Percentiles rank a stretch among this genome's conserved stretches.
These are phyloP conservation scores for Citrullus colocynthis DNA, from an alignment of 306 rosid genomes.

Conservation along the genomic window DNA sequence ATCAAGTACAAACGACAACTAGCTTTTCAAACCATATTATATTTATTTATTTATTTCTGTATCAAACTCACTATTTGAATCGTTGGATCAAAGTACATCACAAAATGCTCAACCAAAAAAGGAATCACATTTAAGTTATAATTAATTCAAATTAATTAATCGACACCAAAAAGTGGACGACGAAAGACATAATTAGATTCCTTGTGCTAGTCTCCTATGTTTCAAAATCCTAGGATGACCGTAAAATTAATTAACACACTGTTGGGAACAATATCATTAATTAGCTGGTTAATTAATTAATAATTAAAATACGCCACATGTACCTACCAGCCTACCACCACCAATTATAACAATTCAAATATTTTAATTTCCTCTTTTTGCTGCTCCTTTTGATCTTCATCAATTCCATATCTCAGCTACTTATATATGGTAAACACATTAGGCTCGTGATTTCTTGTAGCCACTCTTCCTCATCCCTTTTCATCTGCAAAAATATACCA, in stretches of 20 bases:
- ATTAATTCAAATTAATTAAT: neutral
- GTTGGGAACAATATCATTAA: neutral
- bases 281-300: neutral
- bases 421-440: slow-evolving; percentile 37
- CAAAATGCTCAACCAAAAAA: neutral
- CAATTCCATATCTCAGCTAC: neutral
- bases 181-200: neutral
- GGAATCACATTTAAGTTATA: neutral
- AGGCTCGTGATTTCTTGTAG: slow-evolving; percentile 64
- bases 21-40: neutral
- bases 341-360: neutral
- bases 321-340: neutral
- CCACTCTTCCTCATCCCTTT: slow-evolving; percentile 64
- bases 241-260: neutral
- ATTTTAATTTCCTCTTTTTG: neutral
- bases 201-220: neutral
- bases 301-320: neutral
- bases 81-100: neutral
- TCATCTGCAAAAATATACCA: slow-evolving; percentile 19
- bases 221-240: neutral
- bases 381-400: neutral
- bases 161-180: neutral
- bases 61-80: neutral
- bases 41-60: neutral
- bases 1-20: neutral